Base-by-base conservation (phyloP, 2,329 filamentous ascomycete genomes). In the Penicillium italicum region DNA sequence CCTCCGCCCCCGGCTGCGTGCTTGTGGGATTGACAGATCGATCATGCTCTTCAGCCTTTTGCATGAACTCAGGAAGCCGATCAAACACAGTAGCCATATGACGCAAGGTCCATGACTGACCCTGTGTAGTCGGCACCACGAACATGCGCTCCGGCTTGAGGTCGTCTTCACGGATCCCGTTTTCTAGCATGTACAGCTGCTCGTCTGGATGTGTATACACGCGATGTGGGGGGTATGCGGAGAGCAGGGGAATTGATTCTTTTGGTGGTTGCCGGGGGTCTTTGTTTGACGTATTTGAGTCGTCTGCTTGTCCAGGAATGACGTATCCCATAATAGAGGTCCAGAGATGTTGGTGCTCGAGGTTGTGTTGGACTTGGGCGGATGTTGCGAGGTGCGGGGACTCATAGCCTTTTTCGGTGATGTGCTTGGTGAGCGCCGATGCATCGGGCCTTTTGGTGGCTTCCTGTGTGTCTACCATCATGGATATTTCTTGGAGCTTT, bases 151-250 rank as follows among this genome's bases (percentile, higher is more conserved):
- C 80, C 11, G 76, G 66, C 3, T 73, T 71, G 20, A 81, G 61
- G 37, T 79, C 82, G 60, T 76, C 72, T 49, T 76, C 75, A 46
- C 68, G 70, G 41, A 80, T 75, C 18, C 74, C 76, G 49, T 75
- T 70, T 65, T 83, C 80, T 26, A 87, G 73, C 62, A 85, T 74
- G 62, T 80, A 81, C 24, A 84, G 78, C 66, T 87, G 84, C 73
- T 86, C 82, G 66, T 87, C 84, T 11, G 85, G 84, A 63, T 87
- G 84, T 11, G 82, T 77, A 69, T 87, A 87, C 57, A 85, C 74
- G 44, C 82, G 76, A 50, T 80, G 75, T 12, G 84, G 83, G 4
- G 84, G 84, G 16, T 84, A 72, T n/a, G 84, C 84, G 9, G 84
- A 85, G 47, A 87, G 74, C 50, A 87, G 64, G 8, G 77, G 62